phyloP scores from a whole-genome alignment of 2,329 filamentous ascomycete species.

The Talaromyces sp. region DNA sequence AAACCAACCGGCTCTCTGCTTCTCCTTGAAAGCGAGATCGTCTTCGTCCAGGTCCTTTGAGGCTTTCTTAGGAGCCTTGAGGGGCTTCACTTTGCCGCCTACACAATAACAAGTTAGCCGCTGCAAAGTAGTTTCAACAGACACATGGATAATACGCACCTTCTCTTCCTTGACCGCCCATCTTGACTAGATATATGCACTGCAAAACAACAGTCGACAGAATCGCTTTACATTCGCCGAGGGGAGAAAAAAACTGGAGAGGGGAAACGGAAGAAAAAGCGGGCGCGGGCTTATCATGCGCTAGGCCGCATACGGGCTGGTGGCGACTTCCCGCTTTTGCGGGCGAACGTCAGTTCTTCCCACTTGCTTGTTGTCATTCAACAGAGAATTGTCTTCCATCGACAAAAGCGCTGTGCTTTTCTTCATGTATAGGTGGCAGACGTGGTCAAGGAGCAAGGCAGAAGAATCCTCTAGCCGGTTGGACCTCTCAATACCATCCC shows the following conservation, averaged over 20 bases:
- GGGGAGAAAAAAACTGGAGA: conserved; percentile 14
- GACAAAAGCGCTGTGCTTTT: background rate
- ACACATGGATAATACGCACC: conserved; percentile 35
- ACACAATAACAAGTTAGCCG: conserved; percentile 16
- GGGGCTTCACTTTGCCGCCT: conserved; percentile 79
- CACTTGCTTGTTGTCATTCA: background rate
- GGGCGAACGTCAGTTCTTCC: background rate
- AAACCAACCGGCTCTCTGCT: conserved; percentile 73
- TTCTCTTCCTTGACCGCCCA: conserved; percentile 65
- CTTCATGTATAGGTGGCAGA: conserved; percentile 10
- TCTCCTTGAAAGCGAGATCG: conserved; percentile 74
- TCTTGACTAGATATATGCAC: conserved; percentile 29
- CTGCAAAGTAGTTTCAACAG: background rate
- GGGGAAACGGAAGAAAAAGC: background rate
- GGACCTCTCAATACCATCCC: conserved; percentile 34
- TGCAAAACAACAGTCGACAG: conserved; percentile 1
- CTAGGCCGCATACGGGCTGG: conserved; percentile 3
- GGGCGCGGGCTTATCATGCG: conserved; percentile 10
- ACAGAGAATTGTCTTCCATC: background rate
- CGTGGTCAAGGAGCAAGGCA: conserved; percentile 26
- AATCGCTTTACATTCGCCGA: conserved; percentile 12
- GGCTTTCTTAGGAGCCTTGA: conserved; percentile 85
- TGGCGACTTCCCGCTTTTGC: background rate
- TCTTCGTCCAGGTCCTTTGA: conserved; percentile 81
- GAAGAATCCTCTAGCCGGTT: conserved; percentile 33